Percentiles rank a stretch among this genome's conserved stretches.
These are phyloP conservation scores for Coemansia umbellata DNA, from an alignment of 192 early-diverging fungal species.

Conservation along the genomic window DNA sequence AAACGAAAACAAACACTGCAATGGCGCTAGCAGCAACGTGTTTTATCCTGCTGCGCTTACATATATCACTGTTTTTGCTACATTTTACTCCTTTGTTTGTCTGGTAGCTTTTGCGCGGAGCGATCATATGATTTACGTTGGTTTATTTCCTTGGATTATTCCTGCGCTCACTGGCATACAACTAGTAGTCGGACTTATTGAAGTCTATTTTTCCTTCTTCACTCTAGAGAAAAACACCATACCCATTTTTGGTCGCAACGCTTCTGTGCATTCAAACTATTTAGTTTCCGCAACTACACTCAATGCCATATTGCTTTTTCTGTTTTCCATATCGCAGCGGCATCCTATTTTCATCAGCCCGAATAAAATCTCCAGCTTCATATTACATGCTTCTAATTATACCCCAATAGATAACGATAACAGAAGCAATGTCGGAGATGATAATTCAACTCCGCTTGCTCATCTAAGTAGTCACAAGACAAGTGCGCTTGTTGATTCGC, in stretches of 20 bases:
- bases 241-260: constrained; percentile 1
- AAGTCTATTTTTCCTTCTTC: constrained; percentile 25
- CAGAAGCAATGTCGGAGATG: not conserved
- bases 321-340: constrained; percentile 8
- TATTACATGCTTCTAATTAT: not conserved
- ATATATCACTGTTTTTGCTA: not conserved
- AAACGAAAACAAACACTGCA: not conserved
- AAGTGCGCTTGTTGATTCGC: constrained; percentile 18
- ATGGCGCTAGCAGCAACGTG: not conserved
- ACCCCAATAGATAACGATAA: not conserved
- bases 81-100: not conserved
- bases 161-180: not conserved
- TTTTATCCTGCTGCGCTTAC: not conserved
- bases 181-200: not conserved
- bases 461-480: constrained; percentile 5
- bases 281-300: not conserved
- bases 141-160: not conserved
- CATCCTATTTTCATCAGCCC: constrained; percentile 15
- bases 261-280: constrained; percentile 5
- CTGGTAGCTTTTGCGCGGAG: not conserved
- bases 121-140: not conserved
- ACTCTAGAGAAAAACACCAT: not conserved
- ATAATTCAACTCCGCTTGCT: constrained; percentile 19
- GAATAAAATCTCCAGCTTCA: not conserved
- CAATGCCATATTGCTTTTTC: not conserved